These are phyloP conservation scores for Macadamia integrifolia DNA, from an alignment of 164 flowering plant species.

Conservation along the genomic window DNA sequence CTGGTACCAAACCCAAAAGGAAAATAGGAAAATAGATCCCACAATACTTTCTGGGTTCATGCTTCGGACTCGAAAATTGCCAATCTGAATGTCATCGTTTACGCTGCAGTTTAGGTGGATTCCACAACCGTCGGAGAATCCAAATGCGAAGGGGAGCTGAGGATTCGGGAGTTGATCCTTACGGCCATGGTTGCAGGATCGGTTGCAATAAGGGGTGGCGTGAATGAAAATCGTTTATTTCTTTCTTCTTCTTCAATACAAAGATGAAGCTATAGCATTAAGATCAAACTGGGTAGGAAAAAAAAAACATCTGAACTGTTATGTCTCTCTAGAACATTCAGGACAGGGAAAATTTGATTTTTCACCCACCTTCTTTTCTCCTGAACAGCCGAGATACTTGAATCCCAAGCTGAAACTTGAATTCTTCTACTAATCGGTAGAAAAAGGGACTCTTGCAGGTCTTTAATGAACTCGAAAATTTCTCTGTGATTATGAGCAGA, in stretches of 20 bases:
- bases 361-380: too few species aligned
- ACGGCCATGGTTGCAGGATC: constrained; percentile 25
- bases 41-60: constrained; percentile 27
- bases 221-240: neutral
- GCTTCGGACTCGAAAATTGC: constrained; percentile 35
- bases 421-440: too few species aligned
- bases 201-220: constrained; percentile 18
- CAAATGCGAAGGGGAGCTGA: constrained; percentile 42
- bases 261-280: too few species aligned
- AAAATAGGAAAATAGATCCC: too few species aligned
- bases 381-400: too few species aligned
- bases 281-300: too few species aligned
- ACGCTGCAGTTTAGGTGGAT: constrained; percentile 49
- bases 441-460: neutral
- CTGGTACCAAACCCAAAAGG: too few species aligned
- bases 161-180: constrained; percentile 1
- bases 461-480: constrained; percentile 1
- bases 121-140: constrained; percentile 56
- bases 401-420: too few species aligned
- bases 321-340: neutral
- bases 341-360: too few species aligned
- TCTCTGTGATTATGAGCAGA: neutral
- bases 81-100: constrained; percentile 21
- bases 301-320: too few species aligned
- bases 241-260: neutral